Conservation (phyloP, 768 basidiomycete genomes). For the Phlebiopsis flavidoalba region DNA sequence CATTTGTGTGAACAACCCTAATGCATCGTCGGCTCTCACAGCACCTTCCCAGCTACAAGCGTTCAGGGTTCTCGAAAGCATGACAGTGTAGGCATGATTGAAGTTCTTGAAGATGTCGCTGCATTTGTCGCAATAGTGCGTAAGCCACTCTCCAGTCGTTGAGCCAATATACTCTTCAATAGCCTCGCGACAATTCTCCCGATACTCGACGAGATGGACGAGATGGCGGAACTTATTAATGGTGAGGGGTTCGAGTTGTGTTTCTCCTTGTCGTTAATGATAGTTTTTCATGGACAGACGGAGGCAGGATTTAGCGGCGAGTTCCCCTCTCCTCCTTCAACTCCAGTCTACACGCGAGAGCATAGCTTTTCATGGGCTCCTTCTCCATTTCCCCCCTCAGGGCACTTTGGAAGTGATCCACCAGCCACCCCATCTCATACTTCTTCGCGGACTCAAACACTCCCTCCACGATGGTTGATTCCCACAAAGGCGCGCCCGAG, state of each 20-base stretch:
- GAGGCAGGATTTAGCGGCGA: slow-evolving; percentile 38
- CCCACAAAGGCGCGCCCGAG: not conserved
- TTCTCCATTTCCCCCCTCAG: not conserved
- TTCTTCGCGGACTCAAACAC: slow-evolving; percentile 5
- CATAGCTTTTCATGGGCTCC: slow-evolving; percentile 5
- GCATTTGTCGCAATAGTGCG: no score
- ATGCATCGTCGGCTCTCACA: no score
- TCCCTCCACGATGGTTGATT: not conserved
- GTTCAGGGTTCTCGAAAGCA: no score
- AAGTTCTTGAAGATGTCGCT: no score
- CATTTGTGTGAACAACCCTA: no score
- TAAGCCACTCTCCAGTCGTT: no score
- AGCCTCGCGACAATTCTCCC: not conserved
- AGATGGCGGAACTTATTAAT: not conserved
- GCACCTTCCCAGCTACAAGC: no score
- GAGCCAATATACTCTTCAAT: no score
- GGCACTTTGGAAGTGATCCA: not conserved
- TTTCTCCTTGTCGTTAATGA: not conserved
- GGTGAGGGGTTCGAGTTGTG: not conserved
- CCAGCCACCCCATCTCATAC: slow-evolving; percentile 7
- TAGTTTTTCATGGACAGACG: not conserved
- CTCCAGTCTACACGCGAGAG: slow-evolving; percentile 36
- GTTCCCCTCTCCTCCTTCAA: slow-evolving; percentile 47
- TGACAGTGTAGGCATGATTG: no score
- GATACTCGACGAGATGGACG: not conserved